Base-by-base conservation (phyloP, 2,329 filamentous ascomycete species). In the Microdochium trichocladiopsis region DNA sequence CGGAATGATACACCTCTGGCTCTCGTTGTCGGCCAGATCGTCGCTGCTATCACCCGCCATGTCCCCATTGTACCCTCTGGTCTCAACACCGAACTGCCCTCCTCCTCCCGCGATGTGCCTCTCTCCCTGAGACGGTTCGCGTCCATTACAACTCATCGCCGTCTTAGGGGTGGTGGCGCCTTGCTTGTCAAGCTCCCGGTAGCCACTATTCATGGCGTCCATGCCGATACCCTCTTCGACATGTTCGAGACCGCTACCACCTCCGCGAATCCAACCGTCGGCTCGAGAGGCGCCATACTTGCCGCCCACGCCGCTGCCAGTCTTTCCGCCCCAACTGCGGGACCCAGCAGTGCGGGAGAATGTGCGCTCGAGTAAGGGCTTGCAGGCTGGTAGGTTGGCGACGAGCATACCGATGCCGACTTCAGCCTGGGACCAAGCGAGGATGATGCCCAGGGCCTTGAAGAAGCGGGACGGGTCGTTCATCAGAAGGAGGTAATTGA, bases 371-470 rank as follows among this genome's bases (percentile, higher is more conserved):
- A 45, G 41, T 3, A 22, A 23, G 3, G 41, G 41, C 6, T 18
- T 16, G 41, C 41, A 45, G 16, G 41, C 41, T 9, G 41, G 41
- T 10, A 45, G 41, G 41, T 45, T 45, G 41, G 41, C 41, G 41
- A 45, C 41, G 41, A 45, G 41, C 41, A 45, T 45, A 18, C 41
- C 41, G 41, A 45, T 45, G n/a, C 41, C 41, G 41, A 45, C 41
- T 18, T 45, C 41, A 12, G 41, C 41, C 18, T 45, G 41, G 41
- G 41, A 16, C 41, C 41, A 45, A 18, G 41, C 41, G n/a, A 45
- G 41, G 41, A 45, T 45, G 41, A 45, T 45, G 21, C 41, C 41
- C 5, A 45, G 41, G 41, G 41, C 41, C 21, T 45, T 18, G 18
- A 45, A 18, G 41, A 45, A 45, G 6, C 18, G 16, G n/a, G 12